Evolutionary conservation across 2,329 filamentous ascomycete species (phyloP).

Genomic region (Verticillium nonalfalfae): DNA sequence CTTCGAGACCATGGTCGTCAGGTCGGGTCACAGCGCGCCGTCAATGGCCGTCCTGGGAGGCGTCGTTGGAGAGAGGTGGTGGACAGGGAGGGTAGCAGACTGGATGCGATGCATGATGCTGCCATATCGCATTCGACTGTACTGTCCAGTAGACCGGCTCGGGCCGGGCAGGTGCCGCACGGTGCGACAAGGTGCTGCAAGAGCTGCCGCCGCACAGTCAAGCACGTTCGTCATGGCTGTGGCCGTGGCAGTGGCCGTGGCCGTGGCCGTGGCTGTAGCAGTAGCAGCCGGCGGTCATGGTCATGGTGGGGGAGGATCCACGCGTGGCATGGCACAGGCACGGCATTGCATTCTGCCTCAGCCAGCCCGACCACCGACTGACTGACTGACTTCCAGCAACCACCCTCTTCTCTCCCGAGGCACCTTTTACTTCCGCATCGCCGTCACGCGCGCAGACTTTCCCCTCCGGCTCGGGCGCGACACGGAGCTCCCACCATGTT

Average conservation of each 20-base stretch:
- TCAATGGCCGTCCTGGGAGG: neutral
- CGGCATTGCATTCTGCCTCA: too few species aligned
- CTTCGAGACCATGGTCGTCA: neutral
- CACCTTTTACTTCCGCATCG: too few species aligned
- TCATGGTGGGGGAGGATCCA: neutral
- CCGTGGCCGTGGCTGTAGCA: too few species aligned
- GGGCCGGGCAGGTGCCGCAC: conserved; percentile 2
- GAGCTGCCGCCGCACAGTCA: neutral
- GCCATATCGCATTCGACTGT: neutral
- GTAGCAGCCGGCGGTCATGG: too few species aligned
- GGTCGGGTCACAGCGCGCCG: neutral
- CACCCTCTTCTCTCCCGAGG: neutral
- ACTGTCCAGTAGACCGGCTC: neutral
- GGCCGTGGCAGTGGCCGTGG: too few species aligned
- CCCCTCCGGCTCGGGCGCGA: neutral
- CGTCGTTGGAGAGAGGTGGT: neutral
- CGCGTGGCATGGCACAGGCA: neutral
- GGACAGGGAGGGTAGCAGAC: neutral
- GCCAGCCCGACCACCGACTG: neutral
- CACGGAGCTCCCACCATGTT: neutral
- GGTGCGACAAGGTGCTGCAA: neutral
- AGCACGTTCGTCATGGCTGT: neutral
- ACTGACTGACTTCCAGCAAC: neutral
- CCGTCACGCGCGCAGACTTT: too few species aligned
- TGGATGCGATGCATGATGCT: neutral